Conservation (phyloP, 2,329 filamentous ascomycete species). For the Aspergillus transmontanensis region DNA sequence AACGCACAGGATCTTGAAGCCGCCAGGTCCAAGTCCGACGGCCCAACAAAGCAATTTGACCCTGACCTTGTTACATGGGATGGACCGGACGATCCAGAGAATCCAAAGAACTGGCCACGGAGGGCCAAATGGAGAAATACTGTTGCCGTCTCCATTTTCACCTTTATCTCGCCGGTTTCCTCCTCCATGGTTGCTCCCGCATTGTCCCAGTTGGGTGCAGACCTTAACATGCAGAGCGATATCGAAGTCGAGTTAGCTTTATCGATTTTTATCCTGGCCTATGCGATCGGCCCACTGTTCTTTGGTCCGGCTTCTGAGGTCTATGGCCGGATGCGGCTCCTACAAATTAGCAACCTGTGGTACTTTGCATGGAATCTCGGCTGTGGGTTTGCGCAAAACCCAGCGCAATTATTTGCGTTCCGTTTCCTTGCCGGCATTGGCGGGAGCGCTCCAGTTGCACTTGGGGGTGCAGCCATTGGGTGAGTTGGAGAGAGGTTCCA, state of each 20-base stretch:
- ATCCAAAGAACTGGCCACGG: constrained; percentile 58
- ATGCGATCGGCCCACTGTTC: constrained; percentile 39
- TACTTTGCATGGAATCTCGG: constrained; percentile 19
- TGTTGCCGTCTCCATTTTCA: constrained; percentile 58
- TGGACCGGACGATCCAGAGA: not conserved
- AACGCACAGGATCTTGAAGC: not conserved
- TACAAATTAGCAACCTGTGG: constrained; percentile 18
- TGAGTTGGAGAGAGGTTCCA: constrained; percentile 26
- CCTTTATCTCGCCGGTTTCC: constrained; percentile 64
- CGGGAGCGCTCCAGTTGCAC: constrained; percentile 47
- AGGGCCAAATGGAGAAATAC: constrained; percentile 60
- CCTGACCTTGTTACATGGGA: not conserved
- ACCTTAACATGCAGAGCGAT: constrained; percentile 53
- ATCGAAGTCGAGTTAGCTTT: constrained; percentile 51
- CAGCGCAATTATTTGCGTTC: constrained; percentile 45
- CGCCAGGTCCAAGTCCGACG: not conserved
- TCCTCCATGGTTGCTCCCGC: constrained; percentile 61
- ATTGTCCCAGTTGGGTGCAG: constrained; percentile 52
- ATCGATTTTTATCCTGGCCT: constrained; percentile 58
- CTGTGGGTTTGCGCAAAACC: constrained; percentile 43
- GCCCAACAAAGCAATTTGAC: not conserved
- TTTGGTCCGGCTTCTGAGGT: constrained; percentile 20
- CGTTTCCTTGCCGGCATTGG: constrained; percentile 62
- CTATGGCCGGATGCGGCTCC: constrained; percentile 15
- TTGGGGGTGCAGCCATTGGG: constrained; percentile 46